Evolutionary conservation across 805 yeast species (phyloP).

Genomic region (Pichia ethanolica): DNA sequence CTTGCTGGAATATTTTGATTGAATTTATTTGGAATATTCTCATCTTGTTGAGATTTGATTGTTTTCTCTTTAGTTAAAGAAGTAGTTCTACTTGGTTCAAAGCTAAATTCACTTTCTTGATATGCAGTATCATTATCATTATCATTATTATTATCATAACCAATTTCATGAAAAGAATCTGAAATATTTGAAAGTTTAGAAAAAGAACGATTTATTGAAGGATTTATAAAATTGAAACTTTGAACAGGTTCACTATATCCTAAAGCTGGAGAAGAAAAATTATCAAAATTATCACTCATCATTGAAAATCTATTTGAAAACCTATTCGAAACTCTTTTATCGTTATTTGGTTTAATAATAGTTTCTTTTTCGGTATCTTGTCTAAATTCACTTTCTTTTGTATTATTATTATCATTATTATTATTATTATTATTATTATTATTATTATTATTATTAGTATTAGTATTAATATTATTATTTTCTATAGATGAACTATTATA

Average conservation of each 20-base stretch:
- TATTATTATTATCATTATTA: background rate
- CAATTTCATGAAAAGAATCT: slow-evolving; percentile 19
- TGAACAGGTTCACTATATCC: slow-evolving; percentile 22
- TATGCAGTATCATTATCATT: background rate
- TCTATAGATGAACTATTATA: background rate
- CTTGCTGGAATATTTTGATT: slow-evolving; percentile 3
- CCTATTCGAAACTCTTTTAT: slow-evolving; percentile 3
- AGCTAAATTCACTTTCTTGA: slow-evolving; percentile 4
- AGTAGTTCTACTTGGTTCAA: slow-evolving; percentile 7
- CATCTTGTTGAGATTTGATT: background rate
- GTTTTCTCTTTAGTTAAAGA: background rate
- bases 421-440: background rate
- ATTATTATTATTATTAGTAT: background rate
- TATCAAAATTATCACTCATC: slow-evolving; percentile 23
- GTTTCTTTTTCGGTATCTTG: background rate
- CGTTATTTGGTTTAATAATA: background rate
- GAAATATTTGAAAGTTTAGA: slow-evolving; percentile 6
- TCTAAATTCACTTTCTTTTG: background rate
- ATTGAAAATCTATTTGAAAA: slow-evolving; percentile 5
- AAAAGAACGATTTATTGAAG: slow-evolving; percentile 4
- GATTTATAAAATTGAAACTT: slow-evolving; percentile 16
- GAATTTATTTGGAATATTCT: background rate
- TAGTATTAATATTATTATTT: background rate
- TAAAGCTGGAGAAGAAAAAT: slow-evolving; percentile 21
- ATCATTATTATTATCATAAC: slow-evolving; percentile 20